Base-by-base conservation (phyloP, 352 stramenopile genomes). In the Blastocystis sp. region DNA sequence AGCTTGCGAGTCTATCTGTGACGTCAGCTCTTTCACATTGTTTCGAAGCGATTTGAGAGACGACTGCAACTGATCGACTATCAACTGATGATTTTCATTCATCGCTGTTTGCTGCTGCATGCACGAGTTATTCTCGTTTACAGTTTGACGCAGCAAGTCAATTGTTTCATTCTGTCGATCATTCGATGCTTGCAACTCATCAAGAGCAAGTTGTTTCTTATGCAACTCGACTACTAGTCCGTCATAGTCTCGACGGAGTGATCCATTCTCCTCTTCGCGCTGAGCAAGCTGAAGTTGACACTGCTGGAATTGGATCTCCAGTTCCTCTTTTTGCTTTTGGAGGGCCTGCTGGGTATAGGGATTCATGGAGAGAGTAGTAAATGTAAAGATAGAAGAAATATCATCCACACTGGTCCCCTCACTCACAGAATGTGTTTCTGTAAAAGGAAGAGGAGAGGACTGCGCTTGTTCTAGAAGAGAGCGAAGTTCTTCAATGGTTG, bases 271-370 rank as follows among this genome's bases (percentile, higher is more conserved):
- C 20, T 68, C 37, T 34, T 68, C n/a, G 2, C 53, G 73, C 18
- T 9, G 18, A 18, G 11, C 26, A 8, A 41, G 26, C n/a, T 68
- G 73, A 11, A 45, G 24, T 45, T 37, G n/a, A 26, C 20, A 20
- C 11, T 73, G 63, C 56, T 85, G 73, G 30, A 85, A 24, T 11
- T 50, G 59, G 20, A 85, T 66, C 56, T 53, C 53, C 13, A 62
- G 1, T 24, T 34, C 30, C 41, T 85, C 73, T 13, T 85, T 85
- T 55, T 85, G 45, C 34, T 85, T 85, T 34, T 85, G 73, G 4
- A 85, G 50, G 0, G 73, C 73, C 16, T 45, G 11, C 26, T 85
- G 73, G 18, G 73, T 65, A 37, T 85, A 85, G 39, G 73, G 73
- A 45, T 85, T 85, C 13, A 41, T 30, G 30, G 45, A 66, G n/a